Base-by-base conservation (phyloP, 345 rosid species). In the Sapria himalayana region DNA sequence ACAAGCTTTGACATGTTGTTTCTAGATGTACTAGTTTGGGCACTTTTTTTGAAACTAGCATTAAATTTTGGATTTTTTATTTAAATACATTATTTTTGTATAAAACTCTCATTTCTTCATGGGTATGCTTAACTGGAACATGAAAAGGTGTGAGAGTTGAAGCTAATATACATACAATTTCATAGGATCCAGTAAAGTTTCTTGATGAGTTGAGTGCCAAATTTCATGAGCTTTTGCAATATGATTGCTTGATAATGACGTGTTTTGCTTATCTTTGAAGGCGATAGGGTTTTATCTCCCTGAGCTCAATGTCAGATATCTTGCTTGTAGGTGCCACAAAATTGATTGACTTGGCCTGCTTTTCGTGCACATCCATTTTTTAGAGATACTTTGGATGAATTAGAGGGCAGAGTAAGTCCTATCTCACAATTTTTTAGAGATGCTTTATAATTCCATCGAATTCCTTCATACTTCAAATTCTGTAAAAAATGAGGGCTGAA, bases 271-370 rank as follows among this genome's bases (percentile, higher is more conserved):
- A 33, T n/a, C n/a, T n/a, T n/a, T n/a, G n/a, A n/a, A n/a, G n/a
- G n/a, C n/a, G n/a, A n/a, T n/a, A n/a, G n/a, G n/a, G n/a, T n/a
- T n/a, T n/a, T n/a, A n/a, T n/a, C n/a, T n/a, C n/a, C n/a, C n/a
- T n/a, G n/a, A n/a, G n/a, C n/a, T n/a, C n/a, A n/a, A n/a, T n/a
- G n/a, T n/a, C n/a, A n/a, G n/a, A n/a, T n/a, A n/a, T n/a, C n/a
- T n/a, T n/a, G n/a, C n/a, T n/a, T n/a, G n/a, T n/a, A 86, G 97
- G 81, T 69, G 19, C 98, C 98, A 24, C 93, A 82, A 58, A 72
- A 69, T 62, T 78, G 98, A 41, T 54, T 89, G 60, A 73, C 73
- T 45, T 89, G 98, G 98, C 93, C 98, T 21, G 71, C 72, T 41
- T 93, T 89, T 48, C 94, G 76, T 48, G 85, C 81, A 41, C 98